Evolutionary conservation across 108 stramenopile genomes (phyloP).

Genomic region (Conticribra guillardii): DNA sequence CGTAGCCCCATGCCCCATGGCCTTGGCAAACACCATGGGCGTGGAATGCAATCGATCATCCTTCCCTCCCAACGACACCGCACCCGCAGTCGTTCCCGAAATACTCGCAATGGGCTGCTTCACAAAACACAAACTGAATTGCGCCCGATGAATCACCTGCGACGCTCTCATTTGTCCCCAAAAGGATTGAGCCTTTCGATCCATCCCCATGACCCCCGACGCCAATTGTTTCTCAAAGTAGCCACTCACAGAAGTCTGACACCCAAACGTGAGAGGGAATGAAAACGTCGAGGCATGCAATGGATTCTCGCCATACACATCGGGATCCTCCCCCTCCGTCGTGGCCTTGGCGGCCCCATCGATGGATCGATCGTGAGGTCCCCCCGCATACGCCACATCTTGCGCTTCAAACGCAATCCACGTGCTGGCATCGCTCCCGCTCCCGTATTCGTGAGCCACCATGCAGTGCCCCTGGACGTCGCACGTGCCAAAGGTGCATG

Average conservation of each 20-base stretch:
- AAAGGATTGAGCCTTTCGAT: slow-evolving; percentile 76
- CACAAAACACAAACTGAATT: slow-evolving; percentile 92
- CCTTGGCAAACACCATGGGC: slow-evolving; percentile 88
- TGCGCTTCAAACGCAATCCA: slow-evolving; percentile 45
- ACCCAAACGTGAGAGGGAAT: slow-evolving; percentile 90
- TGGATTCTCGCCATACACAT: slow-evolving; percentile 3
- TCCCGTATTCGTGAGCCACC: slow-evolving; percentile 27
- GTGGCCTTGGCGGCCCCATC: neutral
- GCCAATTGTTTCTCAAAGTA: slow-evolving; percentile 89
- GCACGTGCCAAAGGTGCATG: slow-evolving; percentile 26
- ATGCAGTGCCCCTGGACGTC: slow-evolving; percentile 16
- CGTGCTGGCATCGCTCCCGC: slow-evolving; percentile 15
- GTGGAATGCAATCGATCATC: slow-evolving; percentile 73
- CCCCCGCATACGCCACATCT: slow-evolving; percentile 44
- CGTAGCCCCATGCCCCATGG: slow-evolving; percentile 45
- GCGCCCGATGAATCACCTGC: slow-evolving; percentile 69
- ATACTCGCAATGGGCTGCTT: slow-evolving; percentile 59
- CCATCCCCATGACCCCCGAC: slow-evolving; percentile 96
- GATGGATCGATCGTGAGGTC: slow-evolving; percentile 25
- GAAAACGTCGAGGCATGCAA: slow-evolving; percentile 8
- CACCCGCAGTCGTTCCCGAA: slow-evolving; percentile 65
- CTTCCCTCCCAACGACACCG: slow-evolving; percentile 87
- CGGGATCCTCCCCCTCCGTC: neutral
- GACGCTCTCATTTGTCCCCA: slow-evolving; percentile 81
- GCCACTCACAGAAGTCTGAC: slow-evolving; percentile 74